Percentiles rank a stretch among this genome's conserved stretches.
Conservation (phyloP, 139 green algal species). For the Chlorella ohadii region DNA sequence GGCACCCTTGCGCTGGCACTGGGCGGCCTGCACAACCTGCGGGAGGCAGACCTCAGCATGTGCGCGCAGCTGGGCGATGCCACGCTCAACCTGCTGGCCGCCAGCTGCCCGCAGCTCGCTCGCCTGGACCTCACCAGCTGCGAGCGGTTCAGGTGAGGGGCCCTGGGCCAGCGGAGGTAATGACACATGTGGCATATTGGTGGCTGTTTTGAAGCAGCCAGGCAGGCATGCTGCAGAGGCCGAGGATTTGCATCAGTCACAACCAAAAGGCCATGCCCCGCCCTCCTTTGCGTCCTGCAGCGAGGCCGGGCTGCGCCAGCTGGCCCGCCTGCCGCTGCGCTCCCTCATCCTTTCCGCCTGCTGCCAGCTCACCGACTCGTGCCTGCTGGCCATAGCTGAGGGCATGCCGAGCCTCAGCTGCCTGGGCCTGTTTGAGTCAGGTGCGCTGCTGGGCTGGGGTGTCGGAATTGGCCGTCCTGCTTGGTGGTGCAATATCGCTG, state of each 20-base stretch:
- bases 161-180: neutral
- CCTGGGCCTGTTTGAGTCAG: conserved; percentile 46
- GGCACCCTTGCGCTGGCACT: neutral
- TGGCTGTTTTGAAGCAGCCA: no score
- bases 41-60: conserved; percentile 10
- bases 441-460: no score
- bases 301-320: conserved; percentile 13
- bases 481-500: no score
- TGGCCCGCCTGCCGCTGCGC: neutral
- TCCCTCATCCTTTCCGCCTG: conserved; percentile 43
- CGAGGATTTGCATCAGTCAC: no score
- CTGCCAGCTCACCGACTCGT: conserved; percentile 41
- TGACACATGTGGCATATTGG: no score
- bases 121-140: conserved; percentile 35
- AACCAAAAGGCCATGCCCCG: no score
- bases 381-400: conserved; percentile 13
- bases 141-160: conserved; percentile 21
- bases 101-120: neutral
- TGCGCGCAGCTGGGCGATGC: conserved; percentile 18
- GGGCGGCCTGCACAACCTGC: neutral
- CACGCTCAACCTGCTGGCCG: conserved; percentile 14
- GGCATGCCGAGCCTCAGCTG: conserved; percentile 24
- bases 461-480: no score
- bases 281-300: conserved; percentile 8
- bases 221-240: no score